These are phyloP conservation scores for Lagerstroemia speciosa DNA, from an alignment of 345 rosid species.

Conservation along the genomic window DNA sequence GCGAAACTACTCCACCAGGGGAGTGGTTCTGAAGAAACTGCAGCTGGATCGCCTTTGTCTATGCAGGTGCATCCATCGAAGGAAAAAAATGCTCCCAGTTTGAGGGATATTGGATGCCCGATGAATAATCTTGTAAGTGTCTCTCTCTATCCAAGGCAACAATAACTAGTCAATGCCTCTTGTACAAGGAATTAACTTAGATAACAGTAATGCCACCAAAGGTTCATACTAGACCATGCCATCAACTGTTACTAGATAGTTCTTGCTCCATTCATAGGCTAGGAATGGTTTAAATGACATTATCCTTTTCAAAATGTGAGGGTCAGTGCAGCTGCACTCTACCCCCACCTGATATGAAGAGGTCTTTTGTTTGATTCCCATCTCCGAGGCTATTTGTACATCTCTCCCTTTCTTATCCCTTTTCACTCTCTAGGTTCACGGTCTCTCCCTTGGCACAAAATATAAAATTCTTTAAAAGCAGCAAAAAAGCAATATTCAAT, in stretches of 20 bases:
- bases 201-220: neutral
- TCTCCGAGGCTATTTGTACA: neutral
- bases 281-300: neutral
- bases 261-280: neutral
- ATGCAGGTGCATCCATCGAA: neutral
- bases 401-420: neutral
- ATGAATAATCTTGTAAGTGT: neutral
- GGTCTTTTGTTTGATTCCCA: neutral
- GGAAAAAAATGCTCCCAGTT: neutral
- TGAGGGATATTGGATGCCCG: neutral
- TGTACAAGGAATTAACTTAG: neutral
- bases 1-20: neutral
- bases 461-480: neutral
- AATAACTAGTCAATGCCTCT: neutral
- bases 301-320: neutral
- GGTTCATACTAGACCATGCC: neutral
- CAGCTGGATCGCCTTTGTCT: constrained; percentile 13
- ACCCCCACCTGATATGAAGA: neutral
- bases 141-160: neutral
- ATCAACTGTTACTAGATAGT: neutral
- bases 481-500: neutral
- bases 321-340: neutral
- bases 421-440: neutral
- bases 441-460: neutral
- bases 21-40: neutral